Evolutionary conservation across 2,329 filamentous ascomycete genomes (phyloP).

Genomic region (Verticillium isaacii): DNA sequence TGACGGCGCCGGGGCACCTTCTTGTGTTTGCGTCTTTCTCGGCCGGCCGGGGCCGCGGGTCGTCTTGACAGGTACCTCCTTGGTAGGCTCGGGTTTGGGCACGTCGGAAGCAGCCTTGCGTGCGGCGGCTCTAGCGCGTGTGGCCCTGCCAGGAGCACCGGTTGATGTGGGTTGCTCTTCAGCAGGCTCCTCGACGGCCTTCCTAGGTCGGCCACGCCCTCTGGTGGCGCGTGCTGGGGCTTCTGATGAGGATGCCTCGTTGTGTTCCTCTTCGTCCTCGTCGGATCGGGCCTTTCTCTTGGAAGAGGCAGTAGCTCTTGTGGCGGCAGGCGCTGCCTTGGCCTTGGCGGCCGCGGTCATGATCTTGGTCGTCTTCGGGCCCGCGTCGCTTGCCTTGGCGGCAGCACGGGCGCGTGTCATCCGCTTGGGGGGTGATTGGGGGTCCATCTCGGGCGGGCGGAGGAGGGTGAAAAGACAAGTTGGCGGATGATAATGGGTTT

Average conservation of each 20-base stretch:
- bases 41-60: slow-evolving; percentile 42
- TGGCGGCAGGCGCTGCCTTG: slow-evolving; percentile 28
- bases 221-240: slow-evolving; percentile 27
- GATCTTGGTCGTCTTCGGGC: slow-evolving; percentile 37
- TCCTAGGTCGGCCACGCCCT: slow-evolving; percentile 43
- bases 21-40: slow-evolving; percentile 28
- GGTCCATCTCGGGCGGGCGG: slow-evolving; percentile 36
- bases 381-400: slow-evolving; percentile 33
- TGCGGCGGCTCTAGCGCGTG: slow-evolving; percentile 21
- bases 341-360: slow-evolving; percentile 45
- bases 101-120: slow-evolving; percentile 18
- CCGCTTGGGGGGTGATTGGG: slow-evolving; percentile 52
- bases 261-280: slow-evolving; percentile 42
- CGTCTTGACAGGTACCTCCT: slow-evolving; percentile 22
- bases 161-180: slow-evolving; percentile 7
- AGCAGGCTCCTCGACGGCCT: slow-evolving; percentile 21
- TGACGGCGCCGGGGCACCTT: slow-evolving; percentile 16
- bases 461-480: slow-evolving; percentile 2
- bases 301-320: slow-evolving; percentile 18
- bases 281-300: slow-evolving; percentile 54
- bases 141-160: slow-evolving; percentile 18
- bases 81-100: slow-evolving; percentile 16
- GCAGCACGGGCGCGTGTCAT: slow-evolving; percentile 48
- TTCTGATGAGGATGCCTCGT: slow-evolving; percentile 20
- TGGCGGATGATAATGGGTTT: not conserved